Evolutionary conservation across 179 eudicot genomes (phyloP).

Genomic region (Pouteria campechiana): DNA sequence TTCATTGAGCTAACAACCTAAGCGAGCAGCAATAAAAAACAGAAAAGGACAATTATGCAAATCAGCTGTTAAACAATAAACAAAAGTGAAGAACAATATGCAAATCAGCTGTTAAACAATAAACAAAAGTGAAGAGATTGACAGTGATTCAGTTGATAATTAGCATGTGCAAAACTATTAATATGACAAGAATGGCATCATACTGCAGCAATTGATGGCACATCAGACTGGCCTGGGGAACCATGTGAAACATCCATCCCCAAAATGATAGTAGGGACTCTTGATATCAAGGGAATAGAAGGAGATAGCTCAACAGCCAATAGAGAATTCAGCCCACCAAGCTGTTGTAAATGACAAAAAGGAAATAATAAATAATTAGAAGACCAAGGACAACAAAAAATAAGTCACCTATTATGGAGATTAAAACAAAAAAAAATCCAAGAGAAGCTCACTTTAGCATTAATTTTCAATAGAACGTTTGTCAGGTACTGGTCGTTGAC

Average conservation of each 20-base stretch:
- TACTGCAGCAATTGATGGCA: slow-evolving; percentile 90
- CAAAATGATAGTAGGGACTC: slow-evolving; percentile 61
- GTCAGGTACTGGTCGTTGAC: slow-evolving; percentile 78
- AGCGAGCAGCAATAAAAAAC: background rate
- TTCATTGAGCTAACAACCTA: slow-evolving; percentile 81
- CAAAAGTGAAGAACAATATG: background rate
- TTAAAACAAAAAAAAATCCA: background rate
- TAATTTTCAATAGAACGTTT: slow-evolving; percentile 61
- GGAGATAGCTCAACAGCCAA: slow-evolving; percentile 41
- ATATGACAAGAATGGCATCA: background rate
- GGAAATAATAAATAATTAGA: background rate
- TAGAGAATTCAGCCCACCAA: slow-evolving; percentile 75
- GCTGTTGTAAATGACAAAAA: slow-evolving; percentile 25
- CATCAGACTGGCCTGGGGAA: slow-evolving; percentile 80
- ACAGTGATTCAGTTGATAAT: background rate
- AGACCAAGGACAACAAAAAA: background rate
- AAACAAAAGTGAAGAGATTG: no score
- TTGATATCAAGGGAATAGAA: slow-evolving; percentile 59
- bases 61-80: background rate
- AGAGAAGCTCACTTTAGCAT: slow-evolving; percentile 55
- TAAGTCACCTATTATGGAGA: background rate
- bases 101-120: background rate
- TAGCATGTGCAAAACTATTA: background rate
- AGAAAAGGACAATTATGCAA: background rate
- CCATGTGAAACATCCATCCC: slow-evolving; percentile 97